phyloP scores from a whole-genome alignment of 371 early-diverging fungal genomes.

The Actinomortierella wolfii region DNA sequence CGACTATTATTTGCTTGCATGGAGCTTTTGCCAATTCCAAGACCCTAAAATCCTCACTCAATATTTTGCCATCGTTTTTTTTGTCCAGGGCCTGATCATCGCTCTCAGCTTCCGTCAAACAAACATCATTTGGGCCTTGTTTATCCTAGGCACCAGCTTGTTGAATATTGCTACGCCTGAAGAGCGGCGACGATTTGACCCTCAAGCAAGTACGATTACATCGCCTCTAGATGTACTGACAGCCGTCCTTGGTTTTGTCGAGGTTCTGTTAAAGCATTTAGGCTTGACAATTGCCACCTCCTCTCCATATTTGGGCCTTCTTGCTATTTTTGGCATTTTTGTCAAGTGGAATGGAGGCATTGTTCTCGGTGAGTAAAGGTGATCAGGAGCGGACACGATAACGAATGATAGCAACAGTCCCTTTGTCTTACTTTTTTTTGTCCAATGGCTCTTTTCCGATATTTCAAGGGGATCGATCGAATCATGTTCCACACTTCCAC shows the following conservation, averaged over 20 bases:
- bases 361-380: slow-evolving; percentile 69
- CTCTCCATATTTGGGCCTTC: slow-evolving; percentile 49
- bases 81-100: slow-evolving; percentile 53
- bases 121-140: slow-evolving; percentile 85
- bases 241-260: slow-evolving; percentile 15
- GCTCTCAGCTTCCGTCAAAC: slow-evolving; percentile 88
- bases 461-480: slow-evolving; percentile 77
- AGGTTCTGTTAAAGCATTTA: slow-evolving; percentile 17
- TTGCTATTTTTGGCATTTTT: slow-evolving; percentile 66
- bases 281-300: slow-evolving; percentile 3
- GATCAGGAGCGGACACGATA: no score
- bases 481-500: slow-evolving; percentile 85
- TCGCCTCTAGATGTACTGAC: slow-evolving; percentile 16
- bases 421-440: no score
- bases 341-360: slow-evolving; percentile 84
- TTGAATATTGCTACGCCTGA: slow-evolving; percentile 14
- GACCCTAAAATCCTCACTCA: not conserved
- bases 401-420: no score
- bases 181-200: slow-evolving; percentile 33
- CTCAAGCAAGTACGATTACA: slow-evolving; percentile 19
- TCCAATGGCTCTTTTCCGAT: no score
- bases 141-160: slow-evolving; percentile 55
- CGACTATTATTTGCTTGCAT: not conserved
- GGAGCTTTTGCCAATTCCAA: not conserved
- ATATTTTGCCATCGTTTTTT: slow-evolving; percentile 2